A percentile compares a stretch with the other conserved stretches of the same genome.
Conservation (phyloP, 768 basidiomycete genomes). For the Tephrocybe sp. region DNA sequence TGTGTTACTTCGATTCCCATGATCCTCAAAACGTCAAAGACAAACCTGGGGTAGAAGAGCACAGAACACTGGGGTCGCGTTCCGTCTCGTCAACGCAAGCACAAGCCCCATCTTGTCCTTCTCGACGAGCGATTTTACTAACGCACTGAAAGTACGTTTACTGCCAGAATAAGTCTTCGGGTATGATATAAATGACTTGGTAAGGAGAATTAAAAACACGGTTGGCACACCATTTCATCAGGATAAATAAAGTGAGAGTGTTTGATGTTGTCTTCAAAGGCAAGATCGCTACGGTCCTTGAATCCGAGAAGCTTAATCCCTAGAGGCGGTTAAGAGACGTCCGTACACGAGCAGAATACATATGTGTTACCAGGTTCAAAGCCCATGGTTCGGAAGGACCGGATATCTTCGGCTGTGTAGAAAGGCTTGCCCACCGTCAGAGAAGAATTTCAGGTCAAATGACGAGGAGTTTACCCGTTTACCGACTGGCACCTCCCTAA, state of each 20-base stretch:
- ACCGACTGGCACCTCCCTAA: conserved; percentile 47
- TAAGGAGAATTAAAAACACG: too few relatives aligned
- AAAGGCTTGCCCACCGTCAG: conserved; percentile 54
- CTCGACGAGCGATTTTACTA: conserved; percentile 79
- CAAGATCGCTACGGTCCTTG: conserved; percentile 67
- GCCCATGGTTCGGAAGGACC: conserved; percentile 79
- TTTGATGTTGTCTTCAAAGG: conserved; percentile 88
- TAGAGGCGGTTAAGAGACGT: conserved; percentile 24
- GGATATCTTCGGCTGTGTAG: conserved; percentile 82
- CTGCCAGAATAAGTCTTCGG: conserved; percentile 79
- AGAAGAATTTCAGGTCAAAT: neutral
- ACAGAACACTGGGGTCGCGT: conserved; percentile 77
- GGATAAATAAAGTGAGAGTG: conserved; percentile 93
- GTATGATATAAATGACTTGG: too few relatives aligned
- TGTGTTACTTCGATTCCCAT: neutral
- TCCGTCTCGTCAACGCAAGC: conserved; percentile 65
- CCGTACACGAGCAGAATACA: neutral
- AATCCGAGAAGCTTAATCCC: conserved; percentile 94
- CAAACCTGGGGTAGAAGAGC: conserved; percentile 83
- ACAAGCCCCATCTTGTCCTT: conserved; percentile 85
- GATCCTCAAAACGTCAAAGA: neutral
- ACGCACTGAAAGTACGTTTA: conserved; percentile 86
- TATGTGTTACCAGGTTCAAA: conserved; percentile 62
- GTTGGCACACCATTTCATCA: conserved; percentile 86
- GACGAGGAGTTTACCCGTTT: conserved; percentile 42